These are phyloP conservation scores for Arachis hypogaea DNA, from an alignment of 306 rosid species.

Conservation along the genomic window DNA sequence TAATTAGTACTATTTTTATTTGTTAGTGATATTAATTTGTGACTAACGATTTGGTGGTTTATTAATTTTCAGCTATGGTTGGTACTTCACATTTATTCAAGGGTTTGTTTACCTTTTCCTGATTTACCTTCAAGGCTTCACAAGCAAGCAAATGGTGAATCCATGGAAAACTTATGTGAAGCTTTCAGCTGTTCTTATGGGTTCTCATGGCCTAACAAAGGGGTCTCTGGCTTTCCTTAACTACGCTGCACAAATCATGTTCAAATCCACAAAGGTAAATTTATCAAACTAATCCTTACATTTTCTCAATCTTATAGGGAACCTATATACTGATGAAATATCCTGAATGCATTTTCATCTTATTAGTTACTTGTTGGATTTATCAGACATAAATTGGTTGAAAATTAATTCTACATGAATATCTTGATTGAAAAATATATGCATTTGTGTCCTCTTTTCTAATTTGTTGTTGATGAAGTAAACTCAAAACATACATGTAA, in stretches of 20 bases:
- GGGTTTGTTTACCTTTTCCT: slow-evolving; percentile 89
- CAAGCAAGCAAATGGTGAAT: slow-evolving; percentile 95
- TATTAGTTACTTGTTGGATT: not conserved
- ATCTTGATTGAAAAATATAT: no score
- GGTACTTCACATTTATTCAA: slow-evolving; percentile 98
- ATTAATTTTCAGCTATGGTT: slow-evolving; percentile 83
- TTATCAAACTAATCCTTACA: slow-evolving; percentile 4
- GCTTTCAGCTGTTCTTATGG: slow-evolving; percentile 50
- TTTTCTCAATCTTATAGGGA: slow-evolving; percentile 32
- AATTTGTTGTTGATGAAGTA: no score
- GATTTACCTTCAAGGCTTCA: slow-evolving; percentile 91
- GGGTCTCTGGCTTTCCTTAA: no score
- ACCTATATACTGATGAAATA: not conserved
- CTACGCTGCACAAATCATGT: no score
- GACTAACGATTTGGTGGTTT: slow-evolving; percentile 28
- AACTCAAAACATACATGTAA: no score
- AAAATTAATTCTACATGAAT: not conserved
- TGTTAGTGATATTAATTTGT: slow-evolving; percentile 20
- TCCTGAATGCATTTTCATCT: not conserved
- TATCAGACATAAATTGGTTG: not conserved
- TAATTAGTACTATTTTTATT: slow-evolving; percentile 15
- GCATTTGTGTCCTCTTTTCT: no score
- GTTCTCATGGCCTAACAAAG: no score
- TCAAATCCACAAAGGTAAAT: slow-evolving; percentile 63
- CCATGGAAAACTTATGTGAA: slow-evolving; percentile 98